Percentiles rank a stretch among this genome's conserved stretches.
Evolutionary conservation across 1,284 basidiomycete genomes (phyloP).

Genomic region (Cryptococcus floricola): DNA sequence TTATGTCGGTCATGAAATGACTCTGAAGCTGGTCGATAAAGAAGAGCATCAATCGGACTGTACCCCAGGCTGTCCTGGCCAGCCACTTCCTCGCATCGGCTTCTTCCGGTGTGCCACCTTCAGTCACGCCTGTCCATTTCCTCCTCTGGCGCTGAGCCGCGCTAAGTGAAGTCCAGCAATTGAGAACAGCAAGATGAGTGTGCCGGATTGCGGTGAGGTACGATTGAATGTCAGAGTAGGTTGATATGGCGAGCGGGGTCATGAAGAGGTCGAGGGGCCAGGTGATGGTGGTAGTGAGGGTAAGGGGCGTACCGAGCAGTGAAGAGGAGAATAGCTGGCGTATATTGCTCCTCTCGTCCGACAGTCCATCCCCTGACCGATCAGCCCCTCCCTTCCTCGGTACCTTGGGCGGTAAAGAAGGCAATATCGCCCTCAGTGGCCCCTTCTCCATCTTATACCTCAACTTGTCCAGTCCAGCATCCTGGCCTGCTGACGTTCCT

Average conservation of each 20-base stretch:
- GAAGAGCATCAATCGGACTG: constrained; percentile 82
- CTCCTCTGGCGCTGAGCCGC: constrained; percentile 74
- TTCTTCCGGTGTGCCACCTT: constrained; percentile 74
- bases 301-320: constrained; percentile 71
- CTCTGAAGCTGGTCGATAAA: constrained; percentile 72
- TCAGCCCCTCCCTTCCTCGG: background rate
- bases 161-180: constrained; percentile 76
- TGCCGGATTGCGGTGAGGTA: constrained; percentile 78
- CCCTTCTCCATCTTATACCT: constrained; percentile 71
- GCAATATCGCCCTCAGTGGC: constrained; percentile 69
- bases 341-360: constrained; percentile 3
- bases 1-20: constrained; percentile 83
- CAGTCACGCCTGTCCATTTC: constrained; percentile 77
- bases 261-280: constrained; percentile 91
- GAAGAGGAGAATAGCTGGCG: constrained; percentile 61
- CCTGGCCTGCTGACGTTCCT: constrained; percentile 77
- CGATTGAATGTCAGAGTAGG: constrained; percentile 72
- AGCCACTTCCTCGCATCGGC: constrained; percentile 56
- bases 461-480: constrained; percentile 64
- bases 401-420: constrained; percentile 51
- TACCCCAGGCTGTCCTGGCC: constrained; percentile 75
- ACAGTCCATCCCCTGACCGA: background rate
- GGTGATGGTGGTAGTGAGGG: constrained; percentile 63
- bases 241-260: constrained; percentile 65
- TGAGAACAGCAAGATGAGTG: constrained; percentile 71